Percentiles rank a stretch among this genome's conserved stretches.
phyloP scores from a whole-genome alignment of 768 basidiomycete genomes.

The Cystobasidium onofrii region DNA sequence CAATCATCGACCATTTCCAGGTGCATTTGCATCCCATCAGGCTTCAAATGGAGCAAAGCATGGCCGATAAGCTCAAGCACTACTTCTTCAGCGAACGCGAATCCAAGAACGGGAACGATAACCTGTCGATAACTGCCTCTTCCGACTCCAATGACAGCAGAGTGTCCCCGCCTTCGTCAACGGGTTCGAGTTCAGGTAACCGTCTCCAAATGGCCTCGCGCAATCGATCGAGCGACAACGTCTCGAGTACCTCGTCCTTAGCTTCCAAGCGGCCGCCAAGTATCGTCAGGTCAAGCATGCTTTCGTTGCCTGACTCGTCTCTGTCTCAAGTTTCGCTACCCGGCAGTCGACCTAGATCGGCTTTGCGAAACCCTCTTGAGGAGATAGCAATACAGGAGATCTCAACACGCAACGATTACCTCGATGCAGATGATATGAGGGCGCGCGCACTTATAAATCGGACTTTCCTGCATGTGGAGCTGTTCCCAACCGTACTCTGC shows the following conservation, averaged over 20 bases:
- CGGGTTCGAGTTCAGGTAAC: background rate
- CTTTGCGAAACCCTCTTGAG: background rate
- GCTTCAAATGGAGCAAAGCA: slow-evolving; percentile 72
- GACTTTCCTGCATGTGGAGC: slow-evolving; percentile 68
- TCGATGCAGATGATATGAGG: slow-evolving; percentile 47
- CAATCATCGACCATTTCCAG: slow-evolving; percentile 74
- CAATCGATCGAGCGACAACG: background rate
- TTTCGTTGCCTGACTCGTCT: background rate
- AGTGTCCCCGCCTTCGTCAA: background rate
- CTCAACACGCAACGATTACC: slow-evolving; percentile 36
- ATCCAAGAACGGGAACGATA: background rate
- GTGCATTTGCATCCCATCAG: slow-evolving; percentile 75
- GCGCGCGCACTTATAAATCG: slow-evolving; percentile 65
- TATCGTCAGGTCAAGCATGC: background rate
- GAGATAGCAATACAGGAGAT: background rate
- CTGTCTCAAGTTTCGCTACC: background rate
- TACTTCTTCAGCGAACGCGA: slow-evolving; percentile 52
- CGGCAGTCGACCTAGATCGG: background rate
- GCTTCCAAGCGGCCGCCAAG: background rate
- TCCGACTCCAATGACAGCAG: too few relatives aligned
- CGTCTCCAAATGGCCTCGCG: background rate
- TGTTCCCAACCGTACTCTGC: slow-evolving; percentile 48
- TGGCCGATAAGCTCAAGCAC: slow-evolving; percentile 73
- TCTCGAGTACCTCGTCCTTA: background rate
- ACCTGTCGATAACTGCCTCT: background rate